Evolutionary conservation across 1,284 basidiomycete genomes (phyloP).

Genomic region (Cerrena zonata): DNA sequence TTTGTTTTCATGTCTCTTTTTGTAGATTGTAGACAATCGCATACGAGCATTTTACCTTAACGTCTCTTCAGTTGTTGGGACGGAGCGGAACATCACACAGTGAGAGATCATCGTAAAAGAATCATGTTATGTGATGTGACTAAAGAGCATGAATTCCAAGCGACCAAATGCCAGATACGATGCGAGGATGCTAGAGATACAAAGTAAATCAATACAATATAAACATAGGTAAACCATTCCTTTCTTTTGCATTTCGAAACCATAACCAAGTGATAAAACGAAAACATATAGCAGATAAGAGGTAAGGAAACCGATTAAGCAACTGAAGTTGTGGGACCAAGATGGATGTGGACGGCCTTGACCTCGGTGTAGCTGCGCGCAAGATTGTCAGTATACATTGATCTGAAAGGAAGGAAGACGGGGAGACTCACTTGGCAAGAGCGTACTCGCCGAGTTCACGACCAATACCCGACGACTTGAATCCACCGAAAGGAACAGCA

Average conservation of each 20-base stretch:
- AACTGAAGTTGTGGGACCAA: conserved; percentile 22
- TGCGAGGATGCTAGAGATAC: no score
- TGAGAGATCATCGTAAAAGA: no score
- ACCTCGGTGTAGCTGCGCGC: conserved; percentile 70
- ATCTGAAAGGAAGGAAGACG: neutral
- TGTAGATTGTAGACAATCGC: neutral
- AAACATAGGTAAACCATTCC: no score
- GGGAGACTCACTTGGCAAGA: conserved; percentile 47
- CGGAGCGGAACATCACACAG: no score
- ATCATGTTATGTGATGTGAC: no score
- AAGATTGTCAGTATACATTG: conserved; percentile 12
- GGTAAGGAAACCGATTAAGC: no score
- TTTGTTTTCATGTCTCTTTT: neutral
- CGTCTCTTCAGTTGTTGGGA: neutral
- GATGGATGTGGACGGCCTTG: conserved; percentile 82
- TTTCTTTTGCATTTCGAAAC: no score
- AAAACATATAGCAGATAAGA: no score
- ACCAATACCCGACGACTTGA: conserved; percentile 80
- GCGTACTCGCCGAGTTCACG: conserved; percentile 83
- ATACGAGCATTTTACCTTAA: neutral
- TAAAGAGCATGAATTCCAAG: no score
- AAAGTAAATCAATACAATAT: no score
- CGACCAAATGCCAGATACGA: no score
- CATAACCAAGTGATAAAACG: no score
- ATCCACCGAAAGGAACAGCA: conserved; percentile 80